Evolutionary conservation across 768 basidiomycete species (phyloP).

Genomic region (Serpula lacrymans): DNA sequence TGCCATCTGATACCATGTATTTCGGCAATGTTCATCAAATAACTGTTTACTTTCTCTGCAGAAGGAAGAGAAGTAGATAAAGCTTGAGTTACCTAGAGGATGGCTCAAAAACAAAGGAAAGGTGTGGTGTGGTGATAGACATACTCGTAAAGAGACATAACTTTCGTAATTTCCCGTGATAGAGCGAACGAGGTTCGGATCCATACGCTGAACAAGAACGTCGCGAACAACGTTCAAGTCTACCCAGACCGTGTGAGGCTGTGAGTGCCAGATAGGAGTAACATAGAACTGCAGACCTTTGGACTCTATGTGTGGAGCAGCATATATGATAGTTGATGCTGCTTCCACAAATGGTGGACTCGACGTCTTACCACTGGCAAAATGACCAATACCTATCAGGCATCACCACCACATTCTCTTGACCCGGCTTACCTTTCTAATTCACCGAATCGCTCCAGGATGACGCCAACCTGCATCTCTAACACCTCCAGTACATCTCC

Average conservation of each 20-base stretch:
- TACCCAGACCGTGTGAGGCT: conserved; percentile 20
- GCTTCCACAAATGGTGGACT: conserved; percentile 62
- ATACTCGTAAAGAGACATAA: conserved; percentile 52
- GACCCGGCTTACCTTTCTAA: conserved; percentile 41
- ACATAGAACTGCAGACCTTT: conserved; percentile 42
- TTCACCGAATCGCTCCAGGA: conserved; percentile 57
- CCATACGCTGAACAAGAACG: conserved; percentile 52
- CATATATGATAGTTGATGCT: conserved; percentile 63
- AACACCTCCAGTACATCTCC: conserved; percentile 62
- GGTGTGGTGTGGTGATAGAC: conserved; percentile 5
- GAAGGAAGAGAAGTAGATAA: conserved; percentile 53
- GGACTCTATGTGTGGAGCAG: conserved; percentile 51
- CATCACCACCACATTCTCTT: too few species aligned
- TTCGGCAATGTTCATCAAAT: conserved; percentile 51
- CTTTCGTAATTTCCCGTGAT: conserved; percentile 47
- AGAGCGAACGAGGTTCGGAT: conserved; percentile 54
- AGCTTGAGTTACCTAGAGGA: conserved; percentile 45
- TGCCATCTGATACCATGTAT: conserved; percentile 56
- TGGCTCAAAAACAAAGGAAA: background rate
- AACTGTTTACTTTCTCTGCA: conserved; percentile 52
- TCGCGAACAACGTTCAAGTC: conserved; percentile 58
- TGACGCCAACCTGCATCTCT: conserved; percentile 62
- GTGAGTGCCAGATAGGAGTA: background rate
- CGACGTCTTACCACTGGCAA: conserved; percentile 36
- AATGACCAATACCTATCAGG: too few species aligned